Evolutionary conservation across 2,329 filamentous ascomycete genomes (phyloP).

Genomic region (Metarhizium rileyi): DNA sequence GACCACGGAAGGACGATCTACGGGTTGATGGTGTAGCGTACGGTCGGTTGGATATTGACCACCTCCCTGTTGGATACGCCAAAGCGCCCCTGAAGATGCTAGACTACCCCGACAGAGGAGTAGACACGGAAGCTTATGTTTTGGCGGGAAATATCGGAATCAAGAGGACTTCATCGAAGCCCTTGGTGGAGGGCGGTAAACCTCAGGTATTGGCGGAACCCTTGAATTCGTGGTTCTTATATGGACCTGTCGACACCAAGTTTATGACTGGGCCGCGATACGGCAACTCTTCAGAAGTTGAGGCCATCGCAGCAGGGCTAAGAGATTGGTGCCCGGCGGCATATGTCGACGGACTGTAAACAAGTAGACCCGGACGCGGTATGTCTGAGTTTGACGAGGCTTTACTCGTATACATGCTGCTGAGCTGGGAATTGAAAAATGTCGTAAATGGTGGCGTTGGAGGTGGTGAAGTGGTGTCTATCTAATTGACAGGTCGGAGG

Average conservation of each 20-base stretch:
- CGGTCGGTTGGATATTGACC: slow-evolving; percentile 14
- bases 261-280: slow-evolving; percentile 10
- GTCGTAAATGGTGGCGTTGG: not conserved
- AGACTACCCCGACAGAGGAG: slow-evolving; percentile 13
- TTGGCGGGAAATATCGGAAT: slow-evolving; percentile 30
- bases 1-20: slow-evolving; percentile 6
- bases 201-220: slow-evolving; percentile 21
- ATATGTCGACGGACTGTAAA: not conserved
- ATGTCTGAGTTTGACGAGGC: not conserved
- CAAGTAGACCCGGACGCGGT: not conserved
- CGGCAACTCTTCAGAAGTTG: slow-evolving; percentile 15
- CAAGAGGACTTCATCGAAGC: slow-evolving; percentile 12
- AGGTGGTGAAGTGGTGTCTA: too few species aligned
- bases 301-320: slow-evolving; percentile 8
- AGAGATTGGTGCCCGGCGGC: slow-evolving; percentile 4
- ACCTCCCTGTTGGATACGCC: slow-evolving; percentile 29
- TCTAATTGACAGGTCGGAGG: too few species aligned
- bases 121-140: slow-evolving; percentile 21
- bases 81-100: slow-evolving; percentile 29
- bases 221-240: slow-evolving; percentile 31
- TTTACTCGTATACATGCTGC: not conserved
- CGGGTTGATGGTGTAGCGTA: slow-evolving; percentile 23
- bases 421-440: not conserved
- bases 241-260: slow-evolving; percentile 23
- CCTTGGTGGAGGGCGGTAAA: slow-evolving; percentile 1